Percentiles rank a stretch among this genome's conserved stretches.
These are phyloP conservation scores for Venturia aucupariae DNA, from an alignment of 2,329 filamentous ascomycete genomes.

Conservation along the genomic window DNA sequence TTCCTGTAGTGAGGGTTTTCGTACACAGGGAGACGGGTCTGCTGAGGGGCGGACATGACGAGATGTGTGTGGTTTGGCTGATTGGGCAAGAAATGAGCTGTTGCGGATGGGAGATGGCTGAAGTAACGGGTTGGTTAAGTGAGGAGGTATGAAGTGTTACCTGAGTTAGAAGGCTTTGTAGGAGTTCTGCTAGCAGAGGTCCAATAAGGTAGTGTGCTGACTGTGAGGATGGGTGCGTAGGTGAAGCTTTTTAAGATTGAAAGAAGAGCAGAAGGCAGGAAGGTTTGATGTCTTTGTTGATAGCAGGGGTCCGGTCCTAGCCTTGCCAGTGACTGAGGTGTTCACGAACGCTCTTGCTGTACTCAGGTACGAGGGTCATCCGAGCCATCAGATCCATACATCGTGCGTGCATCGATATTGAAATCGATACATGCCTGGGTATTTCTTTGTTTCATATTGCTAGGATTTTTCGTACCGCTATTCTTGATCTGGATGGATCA, in stretches of 20 bases:
- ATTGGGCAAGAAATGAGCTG: not conserved
- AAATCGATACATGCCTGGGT: not conserved
- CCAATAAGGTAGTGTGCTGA: not conserved
- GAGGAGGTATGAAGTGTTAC: not conserved
- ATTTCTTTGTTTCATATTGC: not conserved
- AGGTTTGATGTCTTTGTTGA: not conserved
- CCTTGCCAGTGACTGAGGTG: not conserved
- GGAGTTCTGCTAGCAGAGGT: not conserved
- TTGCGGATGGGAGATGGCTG: not conserved
- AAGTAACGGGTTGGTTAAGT: not conserved
- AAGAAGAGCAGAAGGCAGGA: not conserved
- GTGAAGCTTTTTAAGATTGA: not conserved
- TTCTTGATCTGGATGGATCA: not conserved
- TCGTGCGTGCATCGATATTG: not conserved
- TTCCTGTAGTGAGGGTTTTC: constrained; percentile 22
- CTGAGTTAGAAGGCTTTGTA: not conserved
- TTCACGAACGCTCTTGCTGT: not conserved
- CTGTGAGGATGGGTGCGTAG: not conserved
- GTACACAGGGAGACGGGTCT: constrained; percentile 12
- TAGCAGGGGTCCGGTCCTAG: not conserved
- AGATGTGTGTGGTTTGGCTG: not conserved
- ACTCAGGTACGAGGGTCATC: not conserved
- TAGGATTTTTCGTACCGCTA: not conserved
- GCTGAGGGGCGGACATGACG: not conserved
- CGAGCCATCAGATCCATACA: not conserved